Conservation (phyloP, 352 stramenopile genomes). For the Paralagenidium karlingii region DNA sequence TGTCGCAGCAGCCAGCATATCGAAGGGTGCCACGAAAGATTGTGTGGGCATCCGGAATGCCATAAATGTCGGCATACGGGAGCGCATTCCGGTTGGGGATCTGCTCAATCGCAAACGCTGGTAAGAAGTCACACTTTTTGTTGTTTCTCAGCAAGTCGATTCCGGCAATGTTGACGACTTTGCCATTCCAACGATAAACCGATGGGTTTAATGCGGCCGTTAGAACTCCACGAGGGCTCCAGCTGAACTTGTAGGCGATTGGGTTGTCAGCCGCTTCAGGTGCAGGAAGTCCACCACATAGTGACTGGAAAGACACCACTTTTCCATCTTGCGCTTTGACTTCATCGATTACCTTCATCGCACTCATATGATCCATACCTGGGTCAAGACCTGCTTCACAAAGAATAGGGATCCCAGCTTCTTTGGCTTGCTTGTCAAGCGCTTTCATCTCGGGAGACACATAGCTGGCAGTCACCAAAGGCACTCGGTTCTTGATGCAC, state of each 20-base stretch:
- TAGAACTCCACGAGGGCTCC: slow-evolving; percentile 92
- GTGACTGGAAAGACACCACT: slow-evolving; percentile 87
- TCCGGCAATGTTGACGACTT: slow-evolving; percentile 74
- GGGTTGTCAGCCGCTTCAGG: slow-evolving; percentile 92
- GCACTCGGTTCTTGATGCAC: slow-evolving; percentile 77
- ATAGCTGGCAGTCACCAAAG: slow-evolving; percentile 94
- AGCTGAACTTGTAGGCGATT: slow-evolving; percentile 97
- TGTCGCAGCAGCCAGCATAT: slow-evolving; percentile 87
- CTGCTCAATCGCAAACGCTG: slow-evolving; percentile 88
- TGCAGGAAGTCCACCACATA: slow-evolving; percentile 91
- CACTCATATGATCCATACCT: slow-evolving; percentile 95
- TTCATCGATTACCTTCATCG: slow-evolving; percentile 95
- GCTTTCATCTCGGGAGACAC: slow-evolving; percentile 88
- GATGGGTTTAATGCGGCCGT: slow-evolving; percentile 86
- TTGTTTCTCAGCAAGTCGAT: slow-evolving; percentile 82
- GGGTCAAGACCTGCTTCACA: slow-evolving; percentile 94
- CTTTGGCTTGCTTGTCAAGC: slow-evolving; percentile 59
- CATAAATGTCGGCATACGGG: slow-evolving; percentile 89
- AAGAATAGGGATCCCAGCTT: slow-evolving; percentile 83
- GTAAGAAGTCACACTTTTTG: slow-evolving; percentile 76
- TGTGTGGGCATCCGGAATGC: slow-evolving; percentile 84
- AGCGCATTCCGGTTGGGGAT: slow-evolving; percentile 93
- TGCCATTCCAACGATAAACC: slow-evolving; percentile 75
- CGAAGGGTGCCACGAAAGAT: slow-evolving; percentile 92
- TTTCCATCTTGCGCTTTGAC: slow-evolving; percentile 83